These are phyloP conservation scores for Verticillium alfalfae DNA, from an alignment of 2,329 filamentous ascomycete species.

Conservation along the genomic window DNA sequence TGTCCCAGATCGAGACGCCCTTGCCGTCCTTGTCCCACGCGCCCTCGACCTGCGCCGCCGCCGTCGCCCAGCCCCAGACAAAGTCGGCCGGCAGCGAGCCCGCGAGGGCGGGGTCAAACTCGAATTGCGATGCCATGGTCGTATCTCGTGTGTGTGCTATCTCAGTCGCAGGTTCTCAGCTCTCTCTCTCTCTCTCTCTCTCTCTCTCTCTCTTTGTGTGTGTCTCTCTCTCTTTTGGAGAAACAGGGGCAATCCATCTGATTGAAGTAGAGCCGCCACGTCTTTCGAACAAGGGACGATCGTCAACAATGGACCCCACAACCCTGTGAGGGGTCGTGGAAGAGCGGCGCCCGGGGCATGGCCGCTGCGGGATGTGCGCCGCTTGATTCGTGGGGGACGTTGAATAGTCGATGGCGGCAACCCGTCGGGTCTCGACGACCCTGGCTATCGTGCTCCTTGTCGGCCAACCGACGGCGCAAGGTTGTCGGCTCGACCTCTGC, in stretches of 20 bases:
- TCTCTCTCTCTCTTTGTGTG: too few relatives aligned
- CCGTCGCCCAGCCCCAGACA: constrained; percentile 33
- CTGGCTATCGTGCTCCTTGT: not conserved
- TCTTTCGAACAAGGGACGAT: not conserved
- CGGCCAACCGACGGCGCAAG: not conserved
- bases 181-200: too few relatives aligned
- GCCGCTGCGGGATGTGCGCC: not conserved
- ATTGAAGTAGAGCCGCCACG: not conserved
- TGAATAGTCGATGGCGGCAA: not conserved
- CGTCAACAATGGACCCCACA: not conserved
- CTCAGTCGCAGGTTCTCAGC: too few relatives aligned
- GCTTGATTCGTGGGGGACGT: not conserved
- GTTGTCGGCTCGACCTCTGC: not conserved
- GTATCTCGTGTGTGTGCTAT: not conserved
- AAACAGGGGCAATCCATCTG: too few relatives aligned
- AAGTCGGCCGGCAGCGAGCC: constrained; percentile 25
- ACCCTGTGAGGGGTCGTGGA: not conserved
- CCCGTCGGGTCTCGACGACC: not conserved
- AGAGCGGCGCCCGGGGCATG: not conserved
- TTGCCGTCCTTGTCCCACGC: constrained; percentile 35
- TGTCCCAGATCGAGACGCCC: constrained; percentile 34
- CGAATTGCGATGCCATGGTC: constrained; percentile 10
- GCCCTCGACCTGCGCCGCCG: constrained; percentile 33
- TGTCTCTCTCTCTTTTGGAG: too few relatives aligned
- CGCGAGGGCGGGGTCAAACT: constrained; percentile 18